A percentile compares a stretch with the other conserved stretches of the same genome.
These are phyloP conservation scores for Penicillium odoratum DNA, from an alignment of 495 filamentous ascomycete species.

Conservation along the genomic window DNA sequence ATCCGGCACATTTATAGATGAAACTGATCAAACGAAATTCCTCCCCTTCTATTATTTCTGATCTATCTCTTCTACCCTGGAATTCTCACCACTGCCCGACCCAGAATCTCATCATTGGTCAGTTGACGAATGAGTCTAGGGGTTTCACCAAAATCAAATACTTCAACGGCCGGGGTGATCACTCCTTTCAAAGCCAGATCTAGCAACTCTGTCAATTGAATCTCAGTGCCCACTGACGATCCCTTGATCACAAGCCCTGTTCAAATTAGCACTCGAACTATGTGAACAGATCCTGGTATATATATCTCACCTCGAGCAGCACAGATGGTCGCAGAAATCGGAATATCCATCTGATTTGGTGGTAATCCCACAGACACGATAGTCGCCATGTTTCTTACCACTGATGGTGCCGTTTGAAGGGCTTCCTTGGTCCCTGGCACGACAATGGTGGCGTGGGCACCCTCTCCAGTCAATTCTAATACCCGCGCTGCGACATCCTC, in stretches of 20 bases:
- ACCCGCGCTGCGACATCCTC: constrained; percentile 30
- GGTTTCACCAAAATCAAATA: constrained; percentile 25
- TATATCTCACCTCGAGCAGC: constrained; percentile 28
- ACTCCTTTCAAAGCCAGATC: constrained; percentile 21
- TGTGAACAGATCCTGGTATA: not conserved
- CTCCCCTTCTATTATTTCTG: not conserved
- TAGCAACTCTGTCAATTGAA: constrained; percentile 26
- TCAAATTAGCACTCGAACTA: not conserved
- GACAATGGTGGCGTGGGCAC: constrained; percentile 34
- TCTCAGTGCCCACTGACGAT: constrained; percentile 31
- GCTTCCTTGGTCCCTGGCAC: constrained; percentile 29
- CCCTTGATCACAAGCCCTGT: constrained; percentile 30
- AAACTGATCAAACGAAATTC: no score
- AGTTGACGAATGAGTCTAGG: constrained; percentile 20
- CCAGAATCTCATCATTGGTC: constrained; percentile 22
- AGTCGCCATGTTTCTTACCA: constrained; percentile 32
- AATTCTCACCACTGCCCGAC: constrained; percentile 28
- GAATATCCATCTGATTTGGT: constrained; percentile 28
- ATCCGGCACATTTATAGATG: no score
- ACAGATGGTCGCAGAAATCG: constrained; percentile 30
- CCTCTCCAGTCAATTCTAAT: constrained; percentile 31
- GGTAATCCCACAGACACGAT: constrained; percentile 34
- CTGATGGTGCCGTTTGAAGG: constrained; percentile 22
- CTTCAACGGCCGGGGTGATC: constrained; percentile 25
- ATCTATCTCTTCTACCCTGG: not conserved